A percentile compares a stretch with the other conserved stretches of the same genome.
Conservation (phyloP, 805 yeast species). For the Saccharomyces paradoxus region DNA sequence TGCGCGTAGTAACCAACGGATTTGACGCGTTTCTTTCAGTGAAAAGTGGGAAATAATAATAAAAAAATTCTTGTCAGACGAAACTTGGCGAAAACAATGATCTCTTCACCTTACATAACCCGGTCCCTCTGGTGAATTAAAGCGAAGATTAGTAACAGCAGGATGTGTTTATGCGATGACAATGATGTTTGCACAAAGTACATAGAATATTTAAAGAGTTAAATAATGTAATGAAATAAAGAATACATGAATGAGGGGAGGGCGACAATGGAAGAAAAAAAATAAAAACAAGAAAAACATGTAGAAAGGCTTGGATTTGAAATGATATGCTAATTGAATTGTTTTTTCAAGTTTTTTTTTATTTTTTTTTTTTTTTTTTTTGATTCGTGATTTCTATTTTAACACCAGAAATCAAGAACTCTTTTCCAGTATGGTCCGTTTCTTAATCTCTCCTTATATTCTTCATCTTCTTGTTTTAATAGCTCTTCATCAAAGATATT, state of each 20-base stretch:
- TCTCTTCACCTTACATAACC: neutral
- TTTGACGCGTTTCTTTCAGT: neutral
- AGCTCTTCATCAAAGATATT: constrained; percentile 29
- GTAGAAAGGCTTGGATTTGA: neutral
- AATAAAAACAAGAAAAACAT: neutral
- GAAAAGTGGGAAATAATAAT: neutral
- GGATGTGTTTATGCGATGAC: neutral
- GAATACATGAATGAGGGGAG: neutral
- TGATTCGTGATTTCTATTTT: neutral
- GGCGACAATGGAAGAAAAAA: neutral
- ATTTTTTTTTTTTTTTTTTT: neutral
- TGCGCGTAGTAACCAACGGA: neutral
- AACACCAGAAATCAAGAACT: constrained; percentile 30
- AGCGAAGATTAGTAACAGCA: neutral
- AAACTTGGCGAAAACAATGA: neutral
- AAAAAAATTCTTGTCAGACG: neutral
- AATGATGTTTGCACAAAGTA: neutral
- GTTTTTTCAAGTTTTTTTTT: neutral
- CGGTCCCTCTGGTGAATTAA: neutral
- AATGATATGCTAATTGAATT: neutral
- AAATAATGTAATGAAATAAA: neutral
- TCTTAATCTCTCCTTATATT: constrained; percentile 21
- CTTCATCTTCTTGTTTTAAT: constrained; percentile 29
- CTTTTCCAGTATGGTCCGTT: constrained; percentile 25
- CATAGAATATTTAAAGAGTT: neutral